Percentiles rank a stretch among this genome's conserved stretches.
Evolutionary conservation across 345 rosid genomes (phyloP).

Genomic region (Salix purpurea): DNA sequence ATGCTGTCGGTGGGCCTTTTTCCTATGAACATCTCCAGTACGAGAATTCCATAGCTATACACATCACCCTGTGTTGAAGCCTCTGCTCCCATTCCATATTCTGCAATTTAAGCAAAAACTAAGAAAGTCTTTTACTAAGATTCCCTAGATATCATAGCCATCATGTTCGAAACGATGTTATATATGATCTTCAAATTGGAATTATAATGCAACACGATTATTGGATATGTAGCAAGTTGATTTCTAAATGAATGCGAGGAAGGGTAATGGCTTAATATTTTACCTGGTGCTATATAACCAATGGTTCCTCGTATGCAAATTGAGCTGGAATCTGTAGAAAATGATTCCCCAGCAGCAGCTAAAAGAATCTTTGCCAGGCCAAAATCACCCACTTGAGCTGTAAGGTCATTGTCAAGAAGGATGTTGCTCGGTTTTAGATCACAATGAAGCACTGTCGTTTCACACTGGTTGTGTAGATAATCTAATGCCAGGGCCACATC

Average conservation of each 20-base stretch:
- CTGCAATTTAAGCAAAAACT: too few species aligned
- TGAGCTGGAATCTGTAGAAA: neutral
- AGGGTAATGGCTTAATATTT: neutral
- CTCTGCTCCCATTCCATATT: too few species aligned
- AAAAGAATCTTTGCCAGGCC: neutral
- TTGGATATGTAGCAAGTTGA: neutral
- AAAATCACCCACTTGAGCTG: neutral
- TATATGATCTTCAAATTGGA: too few species aligned
- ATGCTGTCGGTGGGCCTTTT: neutral
- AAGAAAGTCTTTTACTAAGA: too few species aligned
- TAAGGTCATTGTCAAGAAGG: neutral
- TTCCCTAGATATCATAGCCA: too few species aligned
- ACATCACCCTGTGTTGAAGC: too few species aligned
- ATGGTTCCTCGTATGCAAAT: neutral
- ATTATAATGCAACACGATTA: too few species aligned
- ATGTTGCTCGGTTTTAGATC: neutral
- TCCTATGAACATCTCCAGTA: constrained; percentile 7
- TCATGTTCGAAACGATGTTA: too few species aligned
- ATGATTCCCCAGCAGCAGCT: neutral
- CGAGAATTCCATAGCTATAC: constrained; percentile 16
- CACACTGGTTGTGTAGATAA: neutral
- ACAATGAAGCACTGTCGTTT: neutral
- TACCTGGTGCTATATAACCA: neutral
- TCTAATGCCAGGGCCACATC: neutral
- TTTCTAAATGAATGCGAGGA: neutral